Evolutionary conservation across 768 basidiomycete genomes (phyloP), one percentile per base, ranked within the genome.

Genomic region (Tulasnella sp.): DNA sequence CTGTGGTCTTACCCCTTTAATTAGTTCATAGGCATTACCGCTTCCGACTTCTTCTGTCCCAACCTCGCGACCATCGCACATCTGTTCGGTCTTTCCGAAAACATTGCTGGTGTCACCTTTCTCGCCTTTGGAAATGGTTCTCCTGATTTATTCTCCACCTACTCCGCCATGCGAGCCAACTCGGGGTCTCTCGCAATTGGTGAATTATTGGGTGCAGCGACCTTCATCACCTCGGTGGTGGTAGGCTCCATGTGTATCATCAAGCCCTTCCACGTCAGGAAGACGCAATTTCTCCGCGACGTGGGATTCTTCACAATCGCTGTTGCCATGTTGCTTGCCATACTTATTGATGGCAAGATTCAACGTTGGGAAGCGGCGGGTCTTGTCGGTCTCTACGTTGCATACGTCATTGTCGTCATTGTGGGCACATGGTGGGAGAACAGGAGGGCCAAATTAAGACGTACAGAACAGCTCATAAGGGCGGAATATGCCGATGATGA

Each of bases 241-340:
- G 93, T 89, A 10, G 95, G 95, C 6, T 83, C 85, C n/a, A 93
- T 99, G 82, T 91, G 88, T 58, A 80, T 98, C 65, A 90, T 98
- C 66, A 85, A 83, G 53, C 92, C 93, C 0, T 99, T 99, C 67
- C 75, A 77, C 58, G 90, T 98, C 25, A 70, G 81, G 29, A 77
- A 71, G 0, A 69, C 71, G 15, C 81, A 86, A 0, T 99, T 98
- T 68, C 66, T 96, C 9, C 82, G 95, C 33, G 95, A 99, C 64
- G 85, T 93, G 28, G 81, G 86, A 4, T 98, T 98, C 72, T 96
- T 96, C 67, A 78, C 84, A n/a, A 59, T 76, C 8, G 83, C 93
- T 0, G 78, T 96, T 35, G 48, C 66, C n/a, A 58, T 85, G n/a
- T 70, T 95, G 1, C 71, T 98, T 10, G 61, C 73, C 13, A 86